These are phyloP conservation scores for Phytophthora ohioensis DNA, from an alignment of 352 stramenopile species.

Conservation along the genomic window DNA sequence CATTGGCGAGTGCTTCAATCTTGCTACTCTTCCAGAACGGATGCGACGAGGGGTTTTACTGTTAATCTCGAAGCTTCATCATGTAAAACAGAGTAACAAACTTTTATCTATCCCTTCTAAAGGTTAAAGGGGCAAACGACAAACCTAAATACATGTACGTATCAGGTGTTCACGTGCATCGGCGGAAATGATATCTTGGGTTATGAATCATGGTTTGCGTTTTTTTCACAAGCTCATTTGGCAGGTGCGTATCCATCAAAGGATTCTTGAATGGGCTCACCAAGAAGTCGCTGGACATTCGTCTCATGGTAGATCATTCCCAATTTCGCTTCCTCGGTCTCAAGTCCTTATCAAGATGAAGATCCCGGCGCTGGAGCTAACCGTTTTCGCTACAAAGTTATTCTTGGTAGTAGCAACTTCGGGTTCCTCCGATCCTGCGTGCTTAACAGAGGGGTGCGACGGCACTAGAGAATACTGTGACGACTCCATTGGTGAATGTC, in stretches of 20 bases:
- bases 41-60: too few relatives aligned
- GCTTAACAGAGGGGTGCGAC: conserved; percentile 34
- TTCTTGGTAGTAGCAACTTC: conserved; percentile 3
- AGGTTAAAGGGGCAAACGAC: too few relatives aligned
- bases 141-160: too few relatives aligned
- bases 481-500: conserved; percentile 27
- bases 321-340: conserved; percentile 4
- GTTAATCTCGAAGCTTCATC: too few relatives aligned
- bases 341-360: conserved; percentile 20
- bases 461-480: conserved; percentile 47
- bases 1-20: too few relatives aligned
- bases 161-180: too few relatives aligned
- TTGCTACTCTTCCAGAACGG: too few relatives aligned
- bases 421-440: conserved; percentile 1
- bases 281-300: background rate
- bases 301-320: conserved; percentile 4
- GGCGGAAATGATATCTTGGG: background rate
- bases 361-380: conserved; percentile 15
- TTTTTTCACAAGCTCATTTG: background rate
- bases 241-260: conserved; percentile 3
- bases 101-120: too few relatives aligned
- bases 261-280: background rate
- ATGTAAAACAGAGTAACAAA: too few relatives aligned
- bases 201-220: conserved; percentile 10
- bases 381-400: conserved; percentile 2